These are phyloP conservation scores for Hapsidospora chrysogenum DNA, from an alignment of 495 filamentous ascomycete species.

Conservation along the genomic window DNA sequence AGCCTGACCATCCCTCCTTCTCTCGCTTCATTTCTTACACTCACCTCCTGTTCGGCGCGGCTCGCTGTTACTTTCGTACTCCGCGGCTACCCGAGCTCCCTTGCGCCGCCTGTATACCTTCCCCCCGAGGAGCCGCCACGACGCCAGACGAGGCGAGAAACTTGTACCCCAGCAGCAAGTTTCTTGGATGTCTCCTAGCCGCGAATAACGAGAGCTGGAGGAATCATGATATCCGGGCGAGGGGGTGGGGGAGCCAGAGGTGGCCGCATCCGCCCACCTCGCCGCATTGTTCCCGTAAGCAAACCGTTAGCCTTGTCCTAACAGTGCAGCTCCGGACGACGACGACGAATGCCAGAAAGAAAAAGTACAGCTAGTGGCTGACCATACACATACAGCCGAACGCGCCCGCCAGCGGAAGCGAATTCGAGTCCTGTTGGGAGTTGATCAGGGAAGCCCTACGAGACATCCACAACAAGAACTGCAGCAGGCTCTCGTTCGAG, in stretches of 20 bases:
- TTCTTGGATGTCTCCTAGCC: neutral
- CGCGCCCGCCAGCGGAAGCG: constrained; percentile 17
- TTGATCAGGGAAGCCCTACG: constrained; percentile 53
- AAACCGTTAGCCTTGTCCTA: too few relatives aligned
- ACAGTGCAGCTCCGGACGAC: too few relatives aligned
- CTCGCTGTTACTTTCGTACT: too few relatives aligned
- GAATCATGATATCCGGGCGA: constrained; percentile 4
- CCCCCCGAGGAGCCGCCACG: neutral
- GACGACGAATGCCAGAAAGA: too few relatives aligned
- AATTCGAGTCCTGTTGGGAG: constrained; percentile 73
- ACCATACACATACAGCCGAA: constrained; percentile 7
- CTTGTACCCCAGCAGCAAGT: neutral
- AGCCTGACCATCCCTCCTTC: too few relatives aligned
- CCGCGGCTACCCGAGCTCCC: too few relatives aligned
- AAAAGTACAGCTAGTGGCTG: neutral
- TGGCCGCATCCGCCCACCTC: constrained; percentile 3
- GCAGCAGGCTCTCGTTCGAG: constrained; percentile 82
- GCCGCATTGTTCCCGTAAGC: constrained; percentile 4
- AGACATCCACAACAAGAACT: constrained; percentile 87
- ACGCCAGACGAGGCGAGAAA: neutral
- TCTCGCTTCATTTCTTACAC: too few relatives aligned
- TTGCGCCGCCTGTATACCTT: neutral
- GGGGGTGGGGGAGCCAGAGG: constrained; percentile 2
- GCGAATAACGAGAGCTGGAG: neutral
- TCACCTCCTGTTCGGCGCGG: too few relatives aligned